These are phyloP conservation scores for Fusarium sp. DNA, from an alignment of 2,329 filamentous ascomycete species.

Conservation along the genomic window DNA sequence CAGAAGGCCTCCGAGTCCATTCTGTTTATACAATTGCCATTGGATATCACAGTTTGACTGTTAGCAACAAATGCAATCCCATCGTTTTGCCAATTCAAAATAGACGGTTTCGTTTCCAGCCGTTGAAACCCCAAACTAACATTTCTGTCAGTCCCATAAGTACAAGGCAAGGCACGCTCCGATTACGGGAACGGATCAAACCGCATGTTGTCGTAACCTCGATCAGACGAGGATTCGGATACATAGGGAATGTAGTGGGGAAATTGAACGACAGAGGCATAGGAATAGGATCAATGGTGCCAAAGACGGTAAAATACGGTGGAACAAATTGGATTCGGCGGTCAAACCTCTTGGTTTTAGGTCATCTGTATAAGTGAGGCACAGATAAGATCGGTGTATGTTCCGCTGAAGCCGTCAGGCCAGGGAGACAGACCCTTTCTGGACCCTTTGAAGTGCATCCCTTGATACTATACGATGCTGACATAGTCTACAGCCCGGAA, in stretches of 20 bases:
- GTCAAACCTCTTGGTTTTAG: constrained; percentile 3
- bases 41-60: background rate
- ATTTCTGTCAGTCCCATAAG: background rate
- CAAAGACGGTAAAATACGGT: background rate
- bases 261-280: background rate
- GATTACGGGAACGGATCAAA: constrained; percentile 29
- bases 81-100: background rate
- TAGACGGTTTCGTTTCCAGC: background rate
- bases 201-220: constrained; percentile 18
- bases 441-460: background rate
- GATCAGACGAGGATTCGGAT: constrained; percentile 30
- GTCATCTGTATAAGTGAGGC: background rate
- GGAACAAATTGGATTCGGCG: constrained; percentile 5
- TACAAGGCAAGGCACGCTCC: background rate
- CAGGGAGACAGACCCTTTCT: background rate
- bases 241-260: constrained; percentile 21
- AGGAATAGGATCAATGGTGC: background rate
- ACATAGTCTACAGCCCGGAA: no score
- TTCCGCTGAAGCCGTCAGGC: background rate
- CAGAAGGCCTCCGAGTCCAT: background rate
- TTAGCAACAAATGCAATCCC: background rate
- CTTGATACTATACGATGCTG: background rate
- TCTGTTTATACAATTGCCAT: background rate
- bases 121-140: background rate
- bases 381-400: background rate